phyloP scores from a whole-genome alignment of 345 rosid species.

The Excoecaria cochinchinensis region DNA sequence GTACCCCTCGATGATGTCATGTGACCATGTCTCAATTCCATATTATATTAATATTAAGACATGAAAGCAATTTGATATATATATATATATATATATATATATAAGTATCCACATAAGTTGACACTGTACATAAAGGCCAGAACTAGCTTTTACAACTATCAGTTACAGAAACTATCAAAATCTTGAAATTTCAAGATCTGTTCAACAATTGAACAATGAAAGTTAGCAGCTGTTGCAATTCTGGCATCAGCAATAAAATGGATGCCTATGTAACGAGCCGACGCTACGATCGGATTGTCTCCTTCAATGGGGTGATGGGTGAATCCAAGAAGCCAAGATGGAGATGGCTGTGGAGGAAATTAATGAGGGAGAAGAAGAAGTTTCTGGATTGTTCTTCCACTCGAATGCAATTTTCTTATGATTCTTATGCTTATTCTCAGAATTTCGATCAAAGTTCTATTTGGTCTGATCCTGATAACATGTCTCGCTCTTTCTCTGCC shows the following conservation, averaged over 20 bases:
- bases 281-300: constrained; percentile 18
- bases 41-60: too few relatives aligned
- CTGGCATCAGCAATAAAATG: constrained; percentile 11
- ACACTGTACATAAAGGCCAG: background rate
- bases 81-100: too few relatives aligned
- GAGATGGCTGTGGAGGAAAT: constrained; percentile 41
- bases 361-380: constrained; percentile 32
- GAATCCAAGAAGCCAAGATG: constrained; percentile 26
- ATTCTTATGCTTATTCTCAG: constrained; percentile 36
- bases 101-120: too few relatives aligned
- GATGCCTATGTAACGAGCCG: background rate
- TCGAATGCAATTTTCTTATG: constrained; percentile 28
- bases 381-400: constrained; percentile 19
- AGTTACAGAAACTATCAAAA: background rate
- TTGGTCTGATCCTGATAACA: constrained; percentile 31
- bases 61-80: too few relatives aligned
- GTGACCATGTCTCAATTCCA: too few relatives aligned
- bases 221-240: constrained; percentile 23
- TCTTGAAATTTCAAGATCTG: background rate
- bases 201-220: constrained; percentile 14
- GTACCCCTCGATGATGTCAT: too few relatives aligned
- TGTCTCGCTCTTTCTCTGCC: constrained; percentile 43
- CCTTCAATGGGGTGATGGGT: background rate
- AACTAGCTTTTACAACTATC: background rate
- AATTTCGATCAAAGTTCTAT: constrained; percentile 41